Percentiles rank a stretch among this genome's conserved stretches.
Conservation (phyloP, 169 alveolate species). For the Plasmodium billcollinsi region DNA sequence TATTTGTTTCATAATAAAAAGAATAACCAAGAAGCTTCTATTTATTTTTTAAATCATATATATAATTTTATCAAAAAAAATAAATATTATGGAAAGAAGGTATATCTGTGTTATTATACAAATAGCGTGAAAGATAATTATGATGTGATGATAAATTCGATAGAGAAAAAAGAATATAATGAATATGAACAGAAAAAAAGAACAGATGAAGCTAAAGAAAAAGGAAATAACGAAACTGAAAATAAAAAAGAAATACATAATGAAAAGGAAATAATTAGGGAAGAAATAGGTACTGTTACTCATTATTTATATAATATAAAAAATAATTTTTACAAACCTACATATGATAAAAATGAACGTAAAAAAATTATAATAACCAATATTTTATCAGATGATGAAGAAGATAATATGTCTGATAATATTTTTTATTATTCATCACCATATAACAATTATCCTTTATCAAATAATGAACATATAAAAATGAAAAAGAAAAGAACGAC, state of each 20-base stretch:
- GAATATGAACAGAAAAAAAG: neutral
- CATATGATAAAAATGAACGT: neutral
- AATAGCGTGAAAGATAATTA: neutral
- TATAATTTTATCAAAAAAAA: constrained; percentile 19
- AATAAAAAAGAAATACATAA: no score
- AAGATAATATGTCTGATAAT: constrained; percentile 7
- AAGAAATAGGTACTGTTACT: no score
- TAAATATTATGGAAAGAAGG: constrained; percentile 20
- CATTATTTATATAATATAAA: constrained; percentile 20
- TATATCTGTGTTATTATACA: constrained; percentile 20
- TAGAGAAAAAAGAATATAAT: neutral
- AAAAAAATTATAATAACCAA: constrained; percentile 19
- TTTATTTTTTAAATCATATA: constrained; percentile 41
- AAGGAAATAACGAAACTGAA: neutral
- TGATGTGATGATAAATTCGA: neutral
- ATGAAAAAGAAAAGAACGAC: constrained; percentile 30
- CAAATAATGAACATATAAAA: constrained; percentile 8
- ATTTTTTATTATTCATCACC: constrained; percentile 15
- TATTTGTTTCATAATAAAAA: no score
- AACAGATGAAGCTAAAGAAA: neutral
- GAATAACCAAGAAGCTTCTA: no score
- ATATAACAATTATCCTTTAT: neutral
- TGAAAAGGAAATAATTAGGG: no score
- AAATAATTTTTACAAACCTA: constrained; percentile 21
- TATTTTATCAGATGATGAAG: constrained; percentile 27